Conservation (phyloP, 73 alveolate genomes). For the Stentor roeselii region DNA sequence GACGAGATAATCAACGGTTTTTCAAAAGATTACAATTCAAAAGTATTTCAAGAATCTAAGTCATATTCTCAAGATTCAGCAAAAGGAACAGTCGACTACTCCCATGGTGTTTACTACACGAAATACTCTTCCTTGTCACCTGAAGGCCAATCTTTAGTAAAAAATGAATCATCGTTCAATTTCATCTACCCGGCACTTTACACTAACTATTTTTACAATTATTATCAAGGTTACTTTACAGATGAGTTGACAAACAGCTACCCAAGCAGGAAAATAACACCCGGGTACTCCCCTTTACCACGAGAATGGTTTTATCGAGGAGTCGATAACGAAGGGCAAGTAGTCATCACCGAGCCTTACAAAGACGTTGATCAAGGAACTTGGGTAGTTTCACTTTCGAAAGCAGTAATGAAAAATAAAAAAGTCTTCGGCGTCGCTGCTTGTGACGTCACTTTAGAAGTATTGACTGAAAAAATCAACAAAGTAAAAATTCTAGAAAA, state of each 20-base stretch:
- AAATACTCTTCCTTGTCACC: neutral
- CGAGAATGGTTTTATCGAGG: constrained; percentile 13
- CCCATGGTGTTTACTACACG: neutral
- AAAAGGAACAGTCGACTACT: neutral
- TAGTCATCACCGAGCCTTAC: constrained; percentile 20
- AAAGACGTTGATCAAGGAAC: neutral
- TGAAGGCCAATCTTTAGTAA: neutral
- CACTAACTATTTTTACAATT: neutral
- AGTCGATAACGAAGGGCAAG: neutral
- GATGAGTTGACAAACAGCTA: neutral
- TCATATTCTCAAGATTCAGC: neutral
- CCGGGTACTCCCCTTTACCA: neutral
- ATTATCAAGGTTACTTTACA: neutral
- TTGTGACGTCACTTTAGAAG: neutral
- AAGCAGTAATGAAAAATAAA: neutral
- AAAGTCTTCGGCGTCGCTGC: neutral
- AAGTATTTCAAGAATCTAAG: neutral
- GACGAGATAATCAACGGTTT: neutral
- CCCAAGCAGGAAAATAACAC: neutral
- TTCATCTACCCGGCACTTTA: neutral
- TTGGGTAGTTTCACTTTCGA: neutral
- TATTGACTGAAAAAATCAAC: no score
- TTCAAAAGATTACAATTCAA: neutral
- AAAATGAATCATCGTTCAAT: neutral
- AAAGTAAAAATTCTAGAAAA: neutral